Conservation (phyloP, 202 grass and related monocot genomes). For the Saccharum hybrid region DNA sequence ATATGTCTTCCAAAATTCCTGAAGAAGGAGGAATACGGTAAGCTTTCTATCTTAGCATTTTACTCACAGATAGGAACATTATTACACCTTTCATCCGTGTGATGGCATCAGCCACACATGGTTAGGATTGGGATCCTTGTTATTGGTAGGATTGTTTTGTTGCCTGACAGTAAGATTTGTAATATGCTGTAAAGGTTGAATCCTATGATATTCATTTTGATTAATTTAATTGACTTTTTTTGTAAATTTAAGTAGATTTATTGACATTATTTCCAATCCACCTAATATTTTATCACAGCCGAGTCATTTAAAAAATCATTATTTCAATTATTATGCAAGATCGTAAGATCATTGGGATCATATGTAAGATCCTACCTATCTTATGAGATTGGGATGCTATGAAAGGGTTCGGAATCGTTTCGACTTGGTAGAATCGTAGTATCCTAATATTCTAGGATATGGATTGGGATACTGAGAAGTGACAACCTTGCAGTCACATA, state of each 20-base stretch:
- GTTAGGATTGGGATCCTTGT: neutral
- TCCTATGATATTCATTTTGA: neutral
- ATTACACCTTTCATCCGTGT: neutral
- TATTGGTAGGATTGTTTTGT: neutral
- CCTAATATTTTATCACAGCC: neutral
- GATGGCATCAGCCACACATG: conserved; percentile 13
- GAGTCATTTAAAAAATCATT: neutral
- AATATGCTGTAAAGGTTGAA: neutral
- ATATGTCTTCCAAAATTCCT: conserved; percentile 45
- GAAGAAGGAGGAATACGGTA: conserved; percentile 98
- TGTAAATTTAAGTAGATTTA: neutral
- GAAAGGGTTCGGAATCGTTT: neutral
- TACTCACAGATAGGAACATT: neutral
- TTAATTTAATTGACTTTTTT: neutral
- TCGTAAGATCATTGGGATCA: neutral
- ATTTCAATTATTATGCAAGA: neutral
- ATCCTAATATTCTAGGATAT: neutral
- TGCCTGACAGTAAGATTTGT: neutral
- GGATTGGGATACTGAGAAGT: neutral
- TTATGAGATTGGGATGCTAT: neutral
- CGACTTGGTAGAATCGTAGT: neutral
- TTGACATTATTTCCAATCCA: neutral
- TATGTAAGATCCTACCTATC: neutral
- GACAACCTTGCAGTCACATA: conserved; percentile 7
- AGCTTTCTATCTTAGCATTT: conserved; percentile 47